Evolutionary conservation across 495 filamentous ascomycete genomes (phyloP).

Genomic region (Hypoxylon rickii): DNA sequence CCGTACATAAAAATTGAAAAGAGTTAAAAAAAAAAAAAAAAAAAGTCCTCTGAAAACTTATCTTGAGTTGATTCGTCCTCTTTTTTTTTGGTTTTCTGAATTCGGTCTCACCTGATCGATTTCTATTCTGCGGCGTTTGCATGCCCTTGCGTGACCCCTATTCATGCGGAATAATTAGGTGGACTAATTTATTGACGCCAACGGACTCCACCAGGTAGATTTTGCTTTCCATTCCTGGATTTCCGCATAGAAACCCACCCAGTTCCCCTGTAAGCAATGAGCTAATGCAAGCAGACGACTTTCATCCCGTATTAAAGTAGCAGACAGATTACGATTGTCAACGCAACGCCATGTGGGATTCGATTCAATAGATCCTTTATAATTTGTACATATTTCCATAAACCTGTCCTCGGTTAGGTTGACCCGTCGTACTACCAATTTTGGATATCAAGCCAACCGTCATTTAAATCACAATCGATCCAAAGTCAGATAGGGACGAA

Average conservation of each 20-base stretch:
- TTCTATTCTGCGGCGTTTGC: not conserved
- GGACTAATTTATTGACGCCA: constrained; percentile 2
- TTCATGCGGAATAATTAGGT: not conserved
- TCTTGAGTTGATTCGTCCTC: not conserved
- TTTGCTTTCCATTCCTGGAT: constrained; percentile 3
- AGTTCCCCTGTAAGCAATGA: constrained; percentile 9
- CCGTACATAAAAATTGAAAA: constrained; percentile 36
- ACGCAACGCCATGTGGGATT: constrained; percentile 10
- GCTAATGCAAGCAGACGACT: constrained; percentile 24
- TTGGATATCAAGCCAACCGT: constrained; percentile 1
- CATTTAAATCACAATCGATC: not conserved
- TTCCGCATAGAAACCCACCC: constrained; percentile 13
- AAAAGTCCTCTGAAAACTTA: constrained; percentile 24
- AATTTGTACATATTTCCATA: not conserved
- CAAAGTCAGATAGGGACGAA: too few species aligned
- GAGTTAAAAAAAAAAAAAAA: constrained; percentile 39
- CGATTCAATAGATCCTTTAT: not conserved
- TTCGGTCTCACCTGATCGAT: not conserved
- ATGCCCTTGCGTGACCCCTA: not conserved
- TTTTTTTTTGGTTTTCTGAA: not conserved
- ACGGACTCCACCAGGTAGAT: constrained; percentile 2
- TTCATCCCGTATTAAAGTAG: constrained; percentile 14
- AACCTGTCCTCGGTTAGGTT: not conserved
- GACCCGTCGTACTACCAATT: not conserved
- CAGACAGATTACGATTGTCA: constrained; percentile 28